These are phyloP conservation scores for Penicillium capsulatum DNA, from an alignment of 2,329 filamentous ascomycete species.

Conservation along the genomic window DNA sequence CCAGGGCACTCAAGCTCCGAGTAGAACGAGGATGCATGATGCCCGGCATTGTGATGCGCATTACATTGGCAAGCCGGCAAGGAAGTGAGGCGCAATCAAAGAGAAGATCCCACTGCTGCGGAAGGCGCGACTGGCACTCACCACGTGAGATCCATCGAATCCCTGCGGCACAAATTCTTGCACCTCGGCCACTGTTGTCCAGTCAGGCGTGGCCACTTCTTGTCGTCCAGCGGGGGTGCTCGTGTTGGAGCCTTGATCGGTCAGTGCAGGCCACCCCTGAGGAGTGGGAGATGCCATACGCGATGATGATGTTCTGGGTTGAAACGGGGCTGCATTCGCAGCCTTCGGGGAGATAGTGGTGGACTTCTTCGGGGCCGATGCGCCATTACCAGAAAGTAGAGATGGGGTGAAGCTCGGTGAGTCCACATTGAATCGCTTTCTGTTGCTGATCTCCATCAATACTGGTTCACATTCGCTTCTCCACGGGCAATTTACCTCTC, in stretches of 20 bases:
- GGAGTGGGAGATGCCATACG: conserved; percentile 28
- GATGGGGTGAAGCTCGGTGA: conserved; percentile 90
- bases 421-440: conserved; percentile 87
- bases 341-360: conserved; percentile 78
- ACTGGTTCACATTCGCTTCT: not conserved
- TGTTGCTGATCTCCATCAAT: conserved; percentile 21
- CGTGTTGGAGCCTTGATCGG: conserved; percentile 37
- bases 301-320: conserved; percentile 41
- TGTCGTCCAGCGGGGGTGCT: conserved; percentile 39
- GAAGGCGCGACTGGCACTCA: conserved; percentile 34
- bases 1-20: conserved; percentile 23
- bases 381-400: conserved; percentile 36
- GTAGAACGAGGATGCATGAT: conserved; percentile 9
- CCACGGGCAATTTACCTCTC: conserved; percentile 35
- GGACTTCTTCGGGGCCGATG: conserved; percentile 56
- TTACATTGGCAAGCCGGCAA: not conserved
- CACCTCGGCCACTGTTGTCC: conserved; percentile 41
- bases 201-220: conserved; percentile 41
- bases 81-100: no score
- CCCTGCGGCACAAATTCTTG: conserved; percentile 53
- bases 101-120: conserved; percentile 1
- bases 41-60: conserved; percentile 4
- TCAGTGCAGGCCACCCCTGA: conserved; percentile 19
- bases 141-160: conserved; percentile 49
- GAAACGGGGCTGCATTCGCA: conserved; percentile 69